Evolutionary conservation across 2,329 filamentous ascomycete species (phyloP).

Genomic region (Botryotinia globosa): DNA sequence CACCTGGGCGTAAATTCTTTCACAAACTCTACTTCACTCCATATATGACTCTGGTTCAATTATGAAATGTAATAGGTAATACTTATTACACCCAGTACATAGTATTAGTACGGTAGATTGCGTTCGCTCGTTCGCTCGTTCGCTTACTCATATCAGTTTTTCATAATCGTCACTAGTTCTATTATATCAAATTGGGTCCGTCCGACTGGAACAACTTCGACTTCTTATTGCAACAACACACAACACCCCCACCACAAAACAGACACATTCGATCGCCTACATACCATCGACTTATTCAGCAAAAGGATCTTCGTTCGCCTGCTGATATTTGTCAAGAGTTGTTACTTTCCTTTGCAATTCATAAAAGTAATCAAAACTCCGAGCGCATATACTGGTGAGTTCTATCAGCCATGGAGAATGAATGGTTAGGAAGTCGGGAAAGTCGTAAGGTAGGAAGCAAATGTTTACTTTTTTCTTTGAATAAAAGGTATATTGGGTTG

Average conservation of each 20-base stretch:
- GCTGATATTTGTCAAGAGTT: background rate
- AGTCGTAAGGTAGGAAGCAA: constrained; percentile 18
- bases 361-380: background rate
- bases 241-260: background rate
- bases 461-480: background rate
- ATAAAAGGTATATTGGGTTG: background rate
- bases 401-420: constrained; percentile 9
- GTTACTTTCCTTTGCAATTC: background rate
- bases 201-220: background rate
- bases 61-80: background rate
- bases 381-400: background rate
- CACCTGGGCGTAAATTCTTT: background rate
- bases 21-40: background rate
- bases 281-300: background rate
- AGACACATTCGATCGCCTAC: background rate
- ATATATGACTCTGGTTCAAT: background rate
- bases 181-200: constrained; percentile 14
- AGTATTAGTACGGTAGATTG: background rate
- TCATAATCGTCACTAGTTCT: background rate
- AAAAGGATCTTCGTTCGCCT: background rate
- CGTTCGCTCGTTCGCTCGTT: background rate
- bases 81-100: background rate
- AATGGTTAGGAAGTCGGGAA: constrained; percentile 4
- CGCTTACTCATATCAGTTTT: constrained; percentile 2
- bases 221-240: constrained; percentile 7